Base-by-base conservation (phyloP, 495 filamentous ascomycete species). In the Daldinia bambusicola region DNA sequence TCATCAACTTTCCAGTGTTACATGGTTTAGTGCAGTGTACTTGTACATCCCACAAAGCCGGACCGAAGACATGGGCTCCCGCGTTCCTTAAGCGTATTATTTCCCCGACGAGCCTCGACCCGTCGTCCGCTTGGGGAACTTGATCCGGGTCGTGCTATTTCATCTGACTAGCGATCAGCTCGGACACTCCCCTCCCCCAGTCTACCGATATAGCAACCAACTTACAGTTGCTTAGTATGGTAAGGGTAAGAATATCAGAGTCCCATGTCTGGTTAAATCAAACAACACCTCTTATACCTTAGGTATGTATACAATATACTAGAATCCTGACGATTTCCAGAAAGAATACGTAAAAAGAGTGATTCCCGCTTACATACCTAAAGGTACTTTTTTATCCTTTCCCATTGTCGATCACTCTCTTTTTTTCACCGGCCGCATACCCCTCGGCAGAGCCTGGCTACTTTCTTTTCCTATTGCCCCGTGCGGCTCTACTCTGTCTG, bases 281-380 rank as follows among this genome's bases (percentile, higher is more conserved):
- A 57, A 55, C 2, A 14, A 26, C n/a, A 22, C 36, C 53, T 37
- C 5, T 59, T 26, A 26, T 26, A 26, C 26, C 26, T 26, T 26
- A 26, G 26, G 26, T 26, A 3, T 26, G 26, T 26, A 26, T 26
- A 26, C 53, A 18, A 30, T 61, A 45, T 40, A 40, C 34, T 36
- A 14, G n/a, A 1, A 45, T 20, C 41, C 7, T n/a, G 41, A 45
- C 16, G 41, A 45, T 45, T 7, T 6, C 41, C 9, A 45, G n/a
- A 16, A 45, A 45, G 41, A 45, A n/a, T 20, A 26, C 26, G 26
- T 26, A 45, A 45, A 45, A 20, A 45, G 41, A 45, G 16, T 41
- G 55, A 8, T 53, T 59, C 43, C 45, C 32, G 58, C 26, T 67
- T 41, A 55, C 57, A 55, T 67, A 67, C 26, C n/a, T n/a, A 26